Evolutionary conservation across 768 basidiomycete species (phyloP).

Genomic region (Leccinum variicolor): DNA sequence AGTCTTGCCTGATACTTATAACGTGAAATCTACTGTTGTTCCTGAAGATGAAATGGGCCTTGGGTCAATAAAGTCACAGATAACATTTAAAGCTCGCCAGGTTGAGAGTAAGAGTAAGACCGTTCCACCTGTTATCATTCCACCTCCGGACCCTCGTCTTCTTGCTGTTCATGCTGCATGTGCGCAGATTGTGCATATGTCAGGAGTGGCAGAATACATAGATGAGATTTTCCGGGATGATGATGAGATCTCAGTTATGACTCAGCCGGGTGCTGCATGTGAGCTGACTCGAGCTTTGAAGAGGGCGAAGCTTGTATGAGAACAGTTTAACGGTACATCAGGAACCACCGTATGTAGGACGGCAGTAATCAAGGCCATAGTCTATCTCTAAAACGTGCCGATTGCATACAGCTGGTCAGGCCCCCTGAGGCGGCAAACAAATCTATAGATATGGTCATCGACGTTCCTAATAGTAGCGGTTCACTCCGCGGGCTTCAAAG

Average conservation of each 20-base stretch:
- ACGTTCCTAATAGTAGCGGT: no score
- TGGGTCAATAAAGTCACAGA: not conserved
- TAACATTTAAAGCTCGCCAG: not conserved
- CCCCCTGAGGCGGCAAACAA: no score
- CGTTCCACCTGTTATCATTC: not conserved
- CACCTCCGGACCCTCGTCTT: not conserved
- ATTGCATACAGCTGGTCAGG: no score
- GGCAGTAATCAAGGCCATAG: no score
- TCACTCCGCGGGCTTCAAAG: no score
- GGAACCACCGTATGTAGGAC: no score
- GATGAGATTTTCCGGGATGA: not conserved
- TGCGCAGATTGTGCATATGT: no score
- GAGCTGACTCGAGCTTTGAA: not conserved
- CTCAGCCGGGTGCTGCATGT: not conserved
- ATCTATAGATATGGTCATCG: no score
- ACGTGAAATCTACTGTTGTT: not conserved
- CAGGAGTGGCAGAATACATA: not conserved
- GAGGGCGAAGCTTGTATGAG: not conserved
- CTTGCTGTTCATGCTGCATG: not conserved
- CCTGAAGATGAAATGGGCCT: not conserved
- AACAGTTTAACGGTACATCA: no score
- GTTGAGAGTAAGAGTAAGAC: not conserved
- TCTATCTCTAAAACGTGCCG: no score
- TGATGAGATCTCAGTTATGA: not conserved
- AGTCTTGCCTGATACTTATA: not conserved